Conservation (phyloP, 73 alveolate genomes). For the Symbiodinium pilosum region DNA sequence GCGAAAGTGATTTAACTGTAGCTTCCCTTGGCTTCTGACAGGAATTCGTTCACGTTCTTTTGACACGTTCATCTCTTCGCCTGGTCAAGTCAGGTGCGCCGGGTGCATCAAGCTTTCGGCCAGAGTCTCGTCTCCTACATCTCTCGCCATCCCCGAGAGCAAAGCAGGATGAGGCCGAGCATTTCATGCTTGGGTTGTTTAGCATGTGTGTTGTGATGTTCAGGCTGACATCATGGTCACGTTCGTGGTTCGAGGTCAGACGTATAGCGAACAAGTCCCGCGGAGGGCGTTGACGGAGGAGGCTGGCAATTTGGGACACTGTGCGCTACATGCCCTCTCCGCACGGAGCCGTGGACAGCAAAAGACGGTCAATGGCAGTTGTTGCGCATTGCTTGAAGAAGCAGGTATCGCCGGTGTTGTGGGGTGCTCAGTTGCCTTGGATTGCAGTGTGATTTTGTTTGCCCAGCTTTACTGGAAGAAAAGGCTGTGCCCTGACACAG, state of each 20-base stretch:
- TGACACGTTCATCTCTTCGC: too few relatives aligned
- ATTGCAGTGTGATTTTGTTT: neutral
- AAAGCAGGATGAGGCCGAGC: neutral
- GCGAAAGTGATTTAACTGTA: too few relatives aligned
- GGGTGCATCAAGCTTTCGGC: neutral
- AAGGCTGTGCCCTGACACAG: too few relatives aligned
- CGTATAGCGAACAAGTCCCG: neutral
- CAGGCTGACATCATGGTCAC: slow-evolving; percentile 5
- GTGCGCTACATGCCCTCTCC: neutral
- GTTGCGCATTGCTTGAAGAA: too few relatives aligned
- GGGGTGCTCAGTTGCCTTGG: neutral
- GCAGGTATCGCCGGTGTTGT: neutral
- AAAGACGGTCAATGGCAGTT: neutral
- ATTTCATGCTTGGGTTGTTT: too few relatives aligned
- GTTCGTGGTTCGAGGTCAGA: neutral
- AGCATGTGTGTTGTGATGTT: too few relatives aligned
- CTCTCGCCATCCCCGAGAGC: neutral
- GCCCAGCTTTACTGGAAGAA: neutral
- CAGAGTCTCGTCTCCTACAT: slow-evolving; percentile 4
- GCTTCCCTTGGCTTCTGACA: too few relatives aligned
- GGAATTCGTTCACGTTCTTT: too few relatives aligned
- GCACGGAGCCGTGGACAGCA: too few relatives aligned
- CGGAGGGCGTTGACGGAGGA: neutral
- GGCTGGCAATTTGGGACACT: neutral
- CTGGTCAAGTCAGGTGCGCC: too few relatives aligned